Base-by-base conservation (phyloP, 345 rosid genomes). In the Citrus cavaleriei region DNA sequence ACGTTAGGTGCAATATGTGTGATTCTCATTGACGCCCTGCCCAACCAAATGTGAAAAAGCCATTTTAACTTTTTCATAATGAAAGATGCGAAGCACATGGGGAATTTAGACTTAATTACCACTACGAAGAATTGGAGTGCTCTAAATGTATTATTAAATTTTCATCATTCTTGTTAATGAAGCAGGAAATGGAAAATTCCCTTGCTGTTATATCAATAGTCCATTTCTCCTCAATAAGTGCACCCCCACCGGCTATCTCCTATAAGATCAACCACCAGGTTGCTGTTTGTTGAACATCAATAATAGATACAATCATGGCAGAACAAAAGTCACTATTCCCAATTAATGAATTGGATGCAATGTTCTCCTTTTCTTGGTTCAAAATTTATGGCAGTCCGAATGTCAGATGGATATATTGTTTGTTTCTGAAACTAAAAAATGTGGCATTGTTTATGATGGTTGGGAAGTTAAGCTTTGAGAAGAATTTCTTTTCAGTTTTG, bases 401-500 rank as follows among this genome's bases (percentile, higher is more conserved):
- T 18, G 49, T 34, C 12, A 10, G 46, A 14, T 37, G 40, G 18
- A 46, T 46, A 46, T 46, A 12, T 46, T 13, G 54, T 59, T 76
- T 74, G 79, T 69, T 64, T 2, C 58, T 77, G 55, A 81, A 55
- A 34, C 76, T 60, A 27, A 34, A n/a, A 42, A 32, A 7, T 12
- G 51, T 7, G 32, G 4, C 19, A 21, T 18, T 34, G 24, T 59
- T n/a, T 70, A 34, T 60, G 63, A 84, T 81, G 85, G 68, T 58
- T 51, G 80, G 86, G 40, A 77, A 57, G 10, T 55, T 70, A 27
- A 68, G 64, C 37, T 46, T 74, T 25, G 70, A 78, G 18, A 28
- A 63, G 64, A 75, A 72, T 55, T 6, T 80, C 32, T 60, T 72
- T 25, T 73, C 79, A 6, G 55, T 61, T 19, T 49, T 72, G 67